Conservation (phyloP, 23 red algal species). For the Pyropia haitanensis region DNA sequence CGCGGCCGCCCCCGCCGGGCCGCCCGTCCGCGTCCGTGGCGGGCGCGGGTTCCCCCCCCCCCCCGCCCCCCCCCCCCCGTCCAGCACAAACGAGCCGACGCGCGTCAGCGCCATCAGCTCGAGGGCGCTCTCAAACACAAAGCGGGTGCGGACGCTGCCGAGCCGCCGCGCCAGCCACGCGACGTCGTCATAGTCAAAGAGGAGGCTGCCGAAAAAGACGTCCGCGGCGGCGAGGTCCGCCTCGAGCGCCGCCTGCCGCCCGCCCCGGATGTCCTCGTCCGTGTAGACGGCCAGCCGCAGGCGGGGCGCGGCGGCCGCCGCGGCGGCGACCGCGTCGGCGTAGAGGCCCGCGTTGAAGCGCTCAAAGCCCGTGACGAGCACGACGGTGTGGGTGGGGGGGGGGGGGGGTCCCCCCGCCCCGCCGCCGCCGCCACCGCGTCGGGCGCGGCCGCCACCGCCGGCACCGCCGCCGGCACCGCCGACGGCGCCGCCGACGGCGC, state of each 20-base stretch:
- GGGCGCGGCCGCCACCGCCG: no score
- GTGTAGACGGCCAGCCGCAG: slow-evolving; percentile 5
- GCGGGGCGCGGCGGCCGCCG: no score
- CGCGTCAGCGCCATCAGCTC: slow-evolving; percentile 46
- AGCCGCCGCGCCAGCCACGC: slow-evolving; percentile 39
- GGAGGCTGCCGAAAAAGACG: slow-evolving; percentile 33
- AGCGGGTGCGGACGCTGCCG: not conserved
- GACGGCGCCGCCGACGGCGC: no score
- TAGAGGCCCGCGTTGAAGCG: slow-evolving; percentile 3
- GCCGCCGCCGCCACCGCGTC: no score
- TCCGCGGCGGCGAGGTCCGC: slow-evolving; percentile 10
- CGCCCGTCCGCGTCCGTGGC: no score
- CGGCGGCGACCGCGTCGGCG: no score
- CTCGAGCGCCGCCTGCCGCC: not conserved
- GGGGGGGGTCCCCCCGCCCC: no score
- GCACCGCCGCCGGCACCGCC: no score
- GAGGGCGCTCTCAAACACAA: slow-evolving; percentile 55
- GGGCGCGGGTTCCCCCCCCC: no score
- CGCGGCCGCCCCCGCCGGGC: not conserved
- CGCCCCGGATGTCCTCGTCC: slow-evolving; percentile 3
- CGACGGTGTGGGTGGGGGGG: not conserved
- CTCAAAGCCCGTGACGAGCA: slow-evolving; percentile 16
- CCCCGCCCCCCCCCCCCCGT: no score
- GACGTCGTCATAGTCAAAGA: slow-evolving; percentile 65
- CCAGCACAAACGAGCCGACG: slow-evolving; percentile 30